A percentile compares a stretch with the other conserved stretches of the same genome.
Conservation (phyloP, 2,329 filamentous ascomycete genomes). For the Stromatinia cepivora region DNA sequence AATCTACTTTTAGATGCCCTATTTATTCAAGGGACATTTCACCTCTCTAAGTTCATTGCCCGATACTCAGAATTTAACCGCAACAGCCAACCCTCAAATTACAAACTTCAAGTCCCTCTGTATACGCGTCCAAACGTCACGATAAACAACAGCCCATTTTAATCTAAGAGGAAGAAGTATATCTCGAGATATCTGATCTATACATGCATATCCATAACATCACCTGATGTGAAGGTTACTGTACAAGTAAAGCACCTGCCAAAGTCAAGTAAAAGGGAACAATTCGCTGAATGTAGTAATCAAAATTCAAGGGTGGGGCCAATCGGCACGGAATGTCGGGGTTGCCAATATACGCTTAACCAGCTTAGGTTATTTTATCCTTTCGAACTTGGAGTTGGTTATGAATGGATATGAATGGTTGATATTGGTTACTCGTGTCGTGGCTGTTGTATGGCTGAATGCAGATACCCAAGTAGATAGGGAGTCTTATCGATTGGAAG, state of each 20-base stretch:
- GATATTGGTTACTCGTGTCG: not conserved
- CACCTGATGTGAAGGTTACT: not conserved
- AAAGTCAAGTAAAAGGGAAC: conserved; percentile 18
- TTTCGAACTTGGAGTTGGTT: not conserved
- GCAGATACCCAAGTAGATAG: conserved; percentile 1
- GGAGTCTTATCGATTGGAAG: conserved; percentile 13
- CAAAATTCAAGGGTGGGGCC: conserved; percentile 4
- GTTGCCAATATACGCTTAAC: conserved; percentile 14
- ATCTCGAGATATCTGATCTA: not conserved
- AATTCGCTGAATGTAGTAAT: conserved; percentile 21
- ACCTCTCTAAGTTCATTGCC: not conserved
- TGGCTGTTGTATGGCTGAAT: conserved; percentile 1
- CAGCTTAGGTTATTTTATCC: conserved; percentile 22
- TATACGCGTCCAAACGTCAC: not conserved
- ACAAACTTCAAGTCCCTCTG: too few relatives aligned
- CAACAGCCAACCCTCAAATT: not conserved
- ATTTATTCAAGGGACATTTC: not conserved
- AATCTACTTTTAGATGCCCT: conserved; percentile 11
- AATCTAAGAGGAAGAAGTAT: not conserved
- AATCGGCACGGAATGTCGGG: conserved; percentile 1
- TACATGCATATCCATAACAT: not conserved
- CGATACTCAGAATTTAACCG: not conserved
- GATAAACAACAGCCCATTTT: not conserved
- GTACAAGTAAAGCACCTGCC: conserved; percentile 12
- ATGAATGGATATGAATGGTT: not conserved